A percentile compares a stretch with the other conserved stretches of the same genome.
Conservation (phyloP, 2,329 filamentous ascomycete species). For the Orbilia ellipsospora region DNA sequence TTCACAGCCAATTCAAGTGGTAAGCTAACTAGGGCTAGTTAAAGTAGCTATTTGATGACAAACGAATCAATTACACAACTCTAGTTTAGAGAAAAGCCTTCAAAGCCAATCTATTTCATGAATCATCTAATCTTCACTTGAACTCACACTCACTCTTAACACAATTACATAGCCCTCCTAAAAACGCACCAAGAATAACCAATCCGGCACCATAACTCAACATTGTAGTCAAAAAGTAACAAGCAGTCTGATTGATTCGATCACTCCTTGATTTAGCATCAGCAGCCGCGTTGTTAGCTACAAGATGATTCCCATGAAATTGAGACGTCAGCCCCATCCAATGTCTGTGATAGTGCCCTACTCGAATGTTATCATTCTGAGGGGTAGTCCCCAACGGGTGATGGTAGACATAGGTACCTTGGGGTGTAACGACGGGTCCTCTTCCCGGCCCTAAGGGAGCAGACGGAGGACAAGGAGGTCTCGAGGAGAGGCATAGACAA, state of each 20-base stretch:
- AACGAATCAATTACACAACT: no score
- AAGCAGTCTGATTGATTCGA: conserved; percentile 16
- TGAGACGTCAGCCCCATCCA: conserved; percentile 1
- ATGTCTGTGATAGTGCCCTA: background rate
- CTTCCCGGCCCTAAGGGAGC: background rate
- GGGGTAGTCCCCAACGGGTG: background rate
- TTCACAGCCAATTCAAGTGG: no score
- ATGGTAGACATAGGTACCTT: conserved; percentile 18
- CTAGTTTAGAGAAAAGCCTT: no score
- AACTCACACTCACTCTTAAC: conserved; percentile 48
- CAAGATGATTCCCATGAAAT: background rate
- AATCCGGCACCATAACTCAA: conserved; percentile 50
- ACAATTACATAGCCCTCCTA: conserved; percentile 48
- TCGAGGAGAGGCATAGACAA: background rate
- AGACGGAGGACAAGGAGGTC: background rate
- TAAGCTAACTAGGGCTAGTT: no score
- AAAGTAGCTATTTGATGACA: no score
- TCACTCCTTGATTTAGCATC: background rate
- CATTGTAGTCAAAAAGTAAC: conserved; percentile 37
- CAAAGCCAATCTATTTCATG: no score
- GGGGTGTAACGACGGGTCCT: background rate
- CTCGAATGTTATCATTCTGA: background rate
- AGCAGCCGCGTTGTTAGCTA: conserved; percentile 1
- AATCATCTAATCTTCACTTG: background rate
- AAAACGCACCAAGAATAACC: conserved; percentile 39